These are phyloP conservation scores for Sedum album DNA, from an alignment of 164 flowering plant genomes.

Conservation along the genomic window DNA sequence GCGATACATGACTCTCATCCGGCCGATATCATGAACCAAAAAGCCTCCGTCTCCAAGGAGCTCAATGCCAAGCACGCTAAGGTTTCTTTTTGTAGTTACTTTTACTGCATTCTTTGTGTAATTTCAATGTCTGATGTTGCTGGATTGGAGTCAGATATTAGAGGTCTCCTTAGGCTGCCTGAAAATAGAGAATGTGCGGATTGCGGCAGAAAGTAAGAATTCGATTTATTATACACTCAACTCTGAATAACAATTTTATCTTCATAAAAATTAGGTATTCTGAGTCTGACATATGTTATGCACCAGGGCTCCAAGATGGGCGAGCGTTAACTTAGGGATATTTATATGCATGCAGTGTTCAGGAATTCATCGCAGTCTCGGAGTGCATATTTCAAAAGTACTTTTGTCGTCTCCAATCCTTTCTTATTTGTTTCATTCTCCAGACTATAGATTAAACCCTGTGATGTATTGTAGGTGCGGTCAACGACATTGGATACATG, in stretches of 20 bases:
- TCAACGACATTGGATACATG: slow-evolving; percentile 75
- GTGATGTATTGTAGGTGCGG: slow-evolving; percentile 37
- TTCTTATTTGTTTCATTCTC: not conserved
- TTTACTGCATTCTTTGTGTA: not conserved
- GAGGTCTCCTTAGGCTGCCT: slow-evolving; percentile 62
- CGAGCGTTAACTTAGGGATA: slow-evolving; percentile 57
- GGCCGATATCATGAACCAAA: slow-evolving; percentile 37
- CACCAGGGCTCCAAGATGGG: slow-evolving; percentile 59
- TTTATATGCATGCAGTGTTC: slow-evolving; percentile 67
- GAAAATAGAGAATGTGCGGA: slow-evolving; percentile 79
- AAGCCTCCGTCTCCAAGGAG: slow-evolving; percentile 64
- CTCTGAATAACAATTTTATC: not conserved
- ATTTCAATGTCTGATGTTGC: not conserved
- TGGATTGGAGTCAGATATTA: slow-evolving; percentile 37
- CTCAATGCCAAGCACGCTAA: slow-evolving; percentile 53
- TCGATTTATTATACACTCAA: not conserved
- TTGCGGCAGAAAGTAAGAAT: slow-evolving; percentile 51
- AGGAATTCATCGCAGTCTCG: slow-evolving; percentile 57
- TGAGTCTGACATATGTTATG: not conserved
- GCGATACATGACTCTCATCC: no score
- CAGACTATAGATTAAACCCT: slow-evolving; percentile 8
- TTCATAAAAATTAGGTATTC: not conserved
- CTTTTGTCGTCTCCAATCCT: not conserved
- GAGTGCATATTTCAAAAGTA: slow-evolving; percentile 57
- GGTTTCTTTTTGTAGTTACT: slow-evolving; percentile 20